These are phyloP conservation scores for Talaromyces funiculosus DNA, from an alignment of 2,329 filamentous ascomycete genomes.

Conservation along the genomic window DNA sequence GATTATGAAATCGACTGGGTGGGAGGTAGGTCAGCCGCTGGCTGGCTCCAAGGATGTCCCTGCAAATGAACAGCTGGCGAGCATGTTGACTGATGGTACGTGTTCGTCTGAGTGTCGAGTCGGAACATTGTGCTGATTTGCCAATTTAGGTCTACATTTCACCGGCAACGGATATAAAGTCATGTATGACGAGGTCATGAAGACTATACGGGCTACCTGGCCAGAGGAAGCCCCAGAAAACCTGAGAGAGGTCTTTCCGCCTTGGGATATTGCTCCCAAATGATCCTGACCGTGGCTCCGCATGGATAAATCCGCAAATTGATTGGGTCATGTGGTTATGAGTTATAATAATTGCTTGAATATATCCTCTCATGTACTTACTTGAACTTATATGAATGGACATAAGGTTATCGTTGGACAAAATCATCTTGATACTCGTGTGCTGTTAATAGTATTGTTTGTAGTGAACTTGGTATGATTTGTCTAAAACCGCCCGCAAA, in stretches of 20 bases:
- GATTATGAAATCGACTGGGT: slow-evolving; percentile 62
- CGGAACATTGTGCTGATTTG: neutral
- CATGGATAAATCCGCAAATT: neutral
- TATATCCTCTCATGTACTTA: neutral
- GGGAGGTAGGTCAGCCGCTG: slow-evolving; percentile 46
- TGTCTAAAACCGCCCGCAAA: too few relatives aligned
- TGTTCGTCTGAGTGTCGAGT: neutral
- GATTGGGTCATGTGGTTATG: neutral
- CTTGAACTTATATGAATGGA: neutral
- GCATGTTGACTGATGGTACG: slow-evolving; percentile 54
- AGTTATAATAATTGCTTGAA: neutral
- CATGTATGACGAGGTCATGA: slow-evolving; percentile 50
- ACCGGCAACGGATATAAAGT: slow-evolving; percentile 52
- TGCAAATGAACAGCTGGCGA: slow-evolving; percentile 50
- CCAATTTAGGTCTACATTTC: slow-evolving; percentile 50
- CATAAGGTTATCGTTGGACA: neutral
- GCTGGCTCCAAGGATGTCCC: slow-evolving; percentile 54
- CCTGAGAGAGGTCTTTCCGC: slow-evolving; percentile 49
- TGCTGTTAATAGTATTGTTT: neutral
- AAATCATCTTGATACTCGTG: neutral
- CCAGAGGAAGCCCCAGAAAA: slow-evolving; percentile 52
- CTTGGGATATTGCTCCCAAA: slow-evolving; percentile 45
- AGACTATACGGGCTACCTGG: slow-evolving; percentile 46
- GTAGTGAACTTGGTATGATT: neutral
- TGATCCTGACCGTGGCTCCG: slow-evolving; percentile 8